These are phyloP conservation scores for Zizania latifolia DNA, from an alignment of 176 grass and related monocot species.

Conservation along the genomic window DNA sequence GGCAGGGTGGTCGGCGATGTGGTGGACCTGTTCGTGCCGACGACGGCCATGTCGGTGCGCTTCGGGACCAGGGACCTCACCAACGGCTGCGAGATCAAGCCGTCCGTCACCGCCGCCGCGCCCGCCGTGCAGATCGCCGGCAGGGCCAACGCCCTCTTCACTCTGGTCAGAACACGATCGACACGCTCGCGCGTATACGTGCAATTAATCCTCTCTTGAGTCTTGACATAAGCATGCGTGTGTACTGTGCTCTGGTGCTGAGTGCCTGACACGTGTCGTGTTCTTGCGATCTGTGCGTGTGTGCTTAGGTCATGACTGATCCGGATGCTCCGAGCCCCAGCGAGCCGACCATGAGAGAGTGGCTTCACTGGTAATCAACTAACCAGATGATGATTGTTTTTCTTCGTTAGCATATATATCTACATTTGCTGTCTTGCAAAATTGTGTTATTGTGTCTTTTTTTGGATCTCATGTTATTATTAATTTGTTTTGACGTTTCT, in stretches of 20 bases:
- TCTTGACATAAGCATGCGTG: neutral
- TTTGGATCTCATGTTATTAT: neutral
- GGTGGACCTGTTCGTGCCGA: slow-evolving; percentile 68
- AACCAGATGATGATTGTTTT: neutral
- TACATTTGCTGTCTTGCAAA: neutral
- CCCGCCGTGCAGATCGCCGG: slow-evolving; percentile 51
- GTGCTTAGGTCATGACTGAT: slow-evolving; percentile 58
- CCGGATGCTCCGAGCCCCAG: slow-evolving; percentile 84
- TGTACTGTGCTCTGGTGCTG: neutral
- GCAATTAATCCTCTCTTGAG: neutral
- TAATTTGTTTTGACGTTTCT: neutral
- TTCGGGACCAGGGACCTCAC: slow-evolving; percentile 55
- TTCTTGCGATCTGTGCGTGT: neutral
- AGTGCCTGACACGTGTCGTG: neutral
- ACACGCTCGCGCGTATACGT: too few relatives aligned
- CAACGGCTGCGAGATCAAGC: slow-evolving; percentile 65
- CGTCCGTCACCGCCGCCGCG: slow-evolving; percentile 12
- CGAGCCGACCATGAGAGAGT: slow-evolving; percentile 67
- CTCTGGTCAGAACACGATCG: slow-evolving; percentile 47
- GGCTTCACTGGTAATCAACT: slow-evolving; percentile 64
- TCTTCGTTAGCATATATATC: neutral
- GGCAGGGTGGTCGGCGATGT: slow-evolving; percentile 77
- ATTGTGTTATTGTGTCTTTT: neutral
- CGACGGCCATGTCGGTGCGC: slow-evolving; percentile 42
- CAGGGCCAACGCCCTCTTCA: slow-evolving; percentile 42